Conservation (phyloP, 345 rosid species). For the Punica granatum region DNA sequence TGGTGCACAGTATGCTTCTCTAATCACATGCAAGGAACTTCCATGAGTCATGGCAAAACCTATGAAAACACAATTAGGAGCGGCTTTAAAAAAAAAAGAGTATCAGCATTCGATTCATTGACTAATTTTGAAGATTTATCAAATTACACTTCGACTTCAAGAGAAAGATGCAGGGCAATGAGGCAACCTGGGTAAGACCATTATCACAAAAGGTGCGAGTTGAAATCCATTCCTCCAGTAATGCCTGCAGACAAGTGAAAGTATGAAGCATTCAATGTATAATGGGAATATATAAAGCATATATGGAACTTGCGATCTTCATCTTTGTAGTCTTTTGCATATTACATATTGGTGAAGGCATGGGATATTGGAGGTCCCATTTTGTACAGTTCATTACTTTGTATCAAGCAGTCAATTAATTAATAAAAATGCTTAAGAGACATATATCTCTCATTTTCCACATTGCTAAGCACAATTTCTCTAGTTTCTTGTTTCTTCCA, state of each 20-base stretch:
- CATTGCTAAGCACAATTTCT: neutral
- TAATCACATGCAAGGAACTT: no score
- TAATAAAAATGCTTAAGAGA: neutral
- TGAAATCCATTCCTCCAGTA: conserved; percentile 89
- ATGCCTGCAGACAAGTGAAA: conserved; percentile 41
- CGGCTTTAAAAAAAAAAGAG: neutral
- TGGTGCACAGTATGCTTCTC: neutral
- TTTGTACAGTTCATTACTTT: neutral
- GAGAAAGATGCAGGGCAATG: neutral
- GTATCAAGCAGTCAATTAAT: neutral
- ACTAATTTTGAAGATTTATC: neutral
- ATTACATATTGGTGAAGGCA: neutral
- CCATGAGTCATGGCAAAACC: no score
- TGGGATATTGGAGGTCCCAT: neutral
- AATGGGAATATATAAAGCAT: neutral
- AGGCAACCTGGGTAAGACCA: conserved; percentile 49
- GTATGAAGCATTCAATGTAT: neutral
- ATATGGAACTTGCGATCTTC: neutral
- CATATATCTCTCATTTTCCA: neutral
- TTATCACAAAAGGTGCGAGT: conserved; percentile 53
- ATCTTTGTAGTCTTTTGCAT: neutral
- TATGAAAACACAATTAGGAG: neutral
- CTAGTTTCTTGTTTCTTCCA: neutral
- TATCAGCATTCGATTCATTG: neutral
- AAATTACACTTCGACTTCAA: neutral